Evolutionary conservation across 768 basidiomycete species (phyloP).

Genomic region (Antrodiella citrinella): DNA sequence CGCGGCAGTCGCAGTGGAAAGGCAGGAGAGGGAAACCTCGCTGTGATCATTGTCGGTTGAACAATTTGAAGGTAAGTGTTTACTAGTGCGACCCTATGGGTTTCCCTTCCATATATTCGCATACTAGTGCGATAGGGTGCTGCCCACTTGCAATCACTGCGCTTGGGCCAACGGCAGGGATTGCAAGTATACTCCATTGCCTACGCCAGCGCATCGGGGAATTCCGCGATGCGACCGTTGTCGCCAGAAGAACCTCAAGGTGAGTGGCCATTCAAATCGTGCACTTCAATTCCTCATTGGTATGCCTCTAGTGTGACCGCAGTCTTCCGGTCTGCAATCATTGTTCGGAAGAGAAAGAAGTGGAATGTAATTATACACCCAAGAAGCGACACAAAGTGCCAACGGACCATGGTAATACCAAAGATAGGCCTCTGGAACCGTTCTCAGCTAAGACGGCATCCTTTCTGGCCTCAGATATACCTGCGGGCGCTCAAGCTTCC

Average conservation of each 20-base stretch:
- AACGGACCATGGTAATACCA: slow-evolving; percentile 30
- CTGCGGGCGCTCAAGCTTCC: too few relatives aligned
- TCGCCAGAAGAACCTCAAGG: slow-evolving; percentile 59
- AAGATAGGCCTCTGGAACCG: slow-evolving; percentile 30
- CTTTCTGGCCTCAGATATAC: slow-evolving; percentile 35
- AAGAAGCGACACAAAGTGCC: slow-evolving; percentile 57
- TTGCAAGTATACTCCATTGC: slow-evolving; percentile 66
- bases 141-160: slow-evolving; percentile 67
- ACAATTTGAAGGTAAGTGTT: slow-evolving; percentile 63
- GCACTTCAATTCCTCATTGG: slow-evolving; percentile 1
- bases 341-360: slow-evolving; percentile 44
- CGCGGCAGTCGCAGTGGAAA: slow-evolving; percentile 67
- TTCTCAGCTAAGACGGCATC: slow-evolving; percentile 41
- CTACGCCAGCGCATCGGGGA: slow-evolving; percentile 68
- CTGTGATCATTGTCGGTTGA: slow-evolving; percentile 64
- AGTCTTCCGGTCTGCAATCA: slow-evolving; percentile 67
- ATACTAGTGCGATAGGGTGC: slow-evolving; percentile 57
- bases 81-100: slow-evolving; percentile 1
- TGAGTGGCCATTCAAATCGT: slow-evolving; percentile 24
- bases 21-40: slow-evolving; percentile 68
- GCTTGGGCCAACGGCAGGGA: slow-evolving; percentile 55
- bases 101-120: slow-evolving; percentile 4
- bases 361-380: slow-evolving; percentile 64
- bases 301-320: slow-evolving; percentile 49
- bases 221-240: slow-evolving; percentile 70